A percentile compares a stretch with the other conserved stretches of the same genome.
Evolutionary conservation across 768 basidiomycete genomes (phyloP).

Genomic region (Auricularia cornea): DNA sequence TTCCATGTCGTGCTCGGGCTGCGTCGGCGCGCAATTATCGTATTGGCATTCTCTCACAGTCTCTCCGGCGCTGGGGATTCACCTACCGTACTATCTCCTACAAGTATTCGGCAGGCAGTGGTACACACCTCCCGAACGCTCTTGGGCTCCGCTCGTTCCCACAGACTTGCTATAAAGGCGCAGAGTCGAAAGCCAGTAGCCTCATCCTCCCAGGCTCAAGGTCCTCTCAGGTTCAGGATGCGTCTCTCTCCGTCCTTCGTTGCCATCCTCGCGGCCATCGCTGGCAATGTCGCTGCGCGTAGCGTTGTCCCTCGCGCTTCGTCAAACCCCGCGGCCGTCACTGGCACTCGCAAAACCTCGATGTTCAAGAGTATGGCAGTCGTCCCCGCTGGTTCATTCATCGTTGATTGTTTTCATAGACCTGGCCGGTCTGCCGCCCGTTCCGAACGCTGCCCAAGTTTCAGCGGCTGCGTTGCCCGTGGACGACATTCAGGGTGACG

Average conservation of each 20-base stretch:
- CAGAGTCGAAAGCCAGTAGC: not conserved
- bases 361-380: not conserved
- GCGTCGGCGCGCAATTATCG: no score
- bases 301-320: not conserved
- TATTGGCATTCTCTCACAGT: no score
- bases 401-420: not conserved
- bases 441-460: not conserved
- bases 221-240: not conserved
- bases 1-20: no score
- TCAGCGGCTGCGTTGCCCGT: conserved; percentile 8
- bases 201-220: not conserved
- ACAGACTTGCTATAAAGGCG: not conserved
- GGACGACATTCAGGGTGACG: conserved; percentile 12
- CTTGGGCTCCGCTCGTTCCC: not conserved
- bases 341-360: not conserved
- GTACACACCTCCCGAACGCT: no score
- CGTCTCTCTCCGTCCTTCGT: not conserved
- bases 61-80: no score
- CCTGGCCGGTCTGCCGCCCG: not conserved
- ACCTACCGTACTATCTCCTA: no score
- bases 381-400: not conserved
- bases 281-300: not conserved
- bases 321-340: not conserved
- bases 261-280: not conserved
- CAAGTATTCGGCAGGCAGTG: no score